Evolutionary conservation across 352 stramenopile genomes (phyloP).

Genomic region (Phytopythium sindhum): DNA sequence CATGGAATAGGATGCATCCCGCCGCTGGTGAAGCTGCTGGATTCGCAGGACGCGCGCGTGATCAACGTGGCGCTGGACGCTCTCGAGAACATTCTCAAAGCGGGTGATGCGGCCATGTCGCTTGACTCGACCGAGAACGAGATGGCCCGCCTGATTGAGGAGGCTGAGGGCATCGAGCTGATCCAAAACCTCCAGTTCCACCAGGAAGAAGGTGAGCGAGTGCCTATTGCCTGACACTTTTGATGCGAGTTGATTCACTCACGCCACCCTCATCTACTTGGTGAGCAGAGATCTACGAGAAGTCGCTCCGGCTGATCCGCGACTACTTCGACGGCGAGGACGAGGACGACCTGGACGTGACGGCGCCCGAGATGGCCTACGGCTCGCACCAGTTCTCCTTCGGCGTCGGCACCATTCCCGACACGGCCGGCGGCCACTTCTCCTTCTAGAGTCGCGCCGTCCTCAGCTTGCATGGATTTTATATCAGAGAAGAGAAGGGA

Average conservation of each 20-base stretch:
- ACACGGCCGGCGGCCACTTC: background rate
- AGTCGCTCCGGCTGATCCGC: slow-evolving; percentile 94
- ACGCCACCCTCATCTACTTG: background rate
- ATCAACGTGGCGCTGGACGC: slow-evolving; percentile 97
- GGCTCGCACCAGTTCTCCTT: slow-evolving; percentile 63
- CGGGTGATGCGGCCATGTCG: slow-evolving; percentile 86
- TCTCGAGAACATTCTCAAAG: slow-evolving; percentile 92
- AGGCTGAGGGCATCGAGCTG: slow-evolving; percentile 95
- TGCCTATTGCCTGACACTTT: background rate
- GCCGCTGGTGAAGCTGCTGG: slow-evolving; percentile 94
- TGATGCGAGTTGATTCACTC: slow-evolving; percentile 19
- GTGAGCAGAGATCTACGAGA: slow-evolving; percentile 86
- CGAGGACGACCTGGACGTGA: slow-evolving; percentile 90
- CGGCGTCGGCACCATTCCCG: slow-evolving; percentile 20
- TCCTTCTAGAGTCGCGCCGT: background rate
- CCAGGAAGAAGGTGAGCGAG: slow-evolving; percentile 92
- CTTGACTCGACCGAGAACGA: slow-evolving; percentile 86
- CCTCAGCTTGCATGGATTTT: background rate
- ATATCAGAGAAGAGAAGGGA: background rate
- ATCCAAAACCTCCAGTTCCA: slow-evolving; percentile 98
- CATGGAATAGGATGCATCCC: slow-evolving; percentile 87
- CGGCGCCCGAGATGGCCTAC: slow-evolving; percentile 49
- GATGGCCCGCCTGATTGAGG: slow-evolving; percentile 95
- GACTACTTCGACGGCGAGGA: slow-evolving; percentile 98
- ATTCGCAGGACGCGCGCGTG: slow-evolving; percentile 93